Base-by-base conservation (phyloP, 441 rosid species). In the Codiaeum variegatum region DNA sequence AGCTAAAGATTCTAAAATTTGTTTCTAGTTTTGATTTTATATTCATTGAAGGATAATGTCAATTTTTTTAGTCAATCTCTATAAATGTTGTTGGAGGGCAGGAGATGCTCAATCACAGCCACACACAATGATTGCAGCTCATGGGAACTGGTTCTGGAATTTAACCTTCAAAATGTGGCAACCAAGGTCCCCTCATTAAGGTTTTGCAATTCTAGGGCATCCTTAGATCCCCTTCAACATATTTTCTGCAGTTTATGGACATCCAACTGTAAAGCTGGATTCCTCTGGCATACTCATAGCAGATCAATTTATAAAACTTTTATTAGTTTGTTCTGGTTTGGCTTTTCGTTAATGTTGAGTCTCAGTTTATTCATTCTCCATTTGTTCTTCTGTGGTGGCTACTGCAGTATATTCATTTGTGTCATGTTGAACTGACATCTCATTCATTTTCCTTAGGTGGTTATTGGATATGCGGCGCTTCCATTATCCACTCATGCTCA, bases 401-500 rank as follows among this genome's bases (percentile, higher is more conserved):
- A 38, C 28, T 59, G 0, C 13, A 23, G 28, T 8, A 0, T 26
- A 52, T 29, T 38, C 42, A 31, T 67, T 38, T 32, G 19, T 69
- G 28, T 63, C 38, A 32, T 74, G 15, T 59, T 47, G 54, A 47
- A 44, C 70, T 72, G 51, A 71, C 73, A 62, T 34, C 72, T 77
- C 38, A 67, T 36, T 66, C 54, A 60, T 44, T 78, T 84, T 34
- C 62, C 66, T 66, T 86, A 95, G 99, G 92, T 88, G 76, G 82
- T 96, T 54, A 88, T 96, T 62, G 99, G 99, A 85, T 92, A 96
- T 85, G 94, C 98, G 31, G 84, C 90, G 40, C 98, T 96, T 86
- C 94, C 98, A 54, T 79, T 96, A 62, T 96, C 98, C 72, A 88
- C 98, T 1, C 86, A 90, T 83, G 91, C 90, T 75, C 98, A 90